phyloP scores from a whole-genome alignment of 495 filamentous ascomycete genomes.

The Xanthoparmelia taractica region DNA sequence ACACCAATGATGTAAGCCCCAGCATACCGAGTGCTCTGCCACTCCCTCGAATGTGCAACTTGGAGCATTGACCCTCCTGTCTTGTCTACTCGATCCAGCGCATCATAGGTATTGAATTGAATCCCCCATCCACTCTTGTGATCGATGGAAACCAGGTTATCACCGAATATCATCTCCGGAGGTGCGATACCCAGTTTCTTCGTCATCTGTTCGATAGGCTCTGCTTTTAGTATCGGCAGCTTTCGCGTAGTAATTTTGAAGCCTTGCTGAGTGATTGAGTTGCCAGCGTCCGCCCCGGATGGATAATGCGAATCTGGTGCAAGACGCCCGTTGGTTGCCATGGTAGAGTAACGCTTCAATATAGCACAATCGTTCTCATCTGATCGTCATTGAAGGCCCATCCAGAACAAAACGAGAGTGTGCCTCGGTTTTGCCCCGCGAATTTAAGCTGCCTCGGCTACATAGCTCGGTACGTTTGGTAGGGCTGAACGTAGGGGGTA shows the following conservation, averaged over 20 bases:
- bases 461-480: no score
- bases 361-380: background rate
- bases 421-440: background rate
- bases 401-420: background rate
- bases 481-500: no score
- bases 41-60: slow-evolving; percentile 85
- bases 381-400: background rate
- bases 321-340: slow-evolving; percentile 14
- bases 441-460: no score
- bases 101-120: slow-evolving; percentile 75
- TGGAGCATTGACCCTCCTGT: slow-evolving; percentile 82
- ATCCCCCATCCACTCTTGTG: slow-evolving; percentile 70
- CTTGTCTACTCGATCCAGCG: slow-evolving; percentile 86
- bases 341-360: background rate
- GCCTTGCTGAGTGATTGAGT: slow-evolving; percentile 43
- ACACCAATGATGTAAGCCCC: slow-evolving; percentile 12
- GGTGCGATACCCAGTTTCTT: slow-evolving; percentile 70
- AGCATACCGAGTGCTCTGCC: slow-evolving; percentile 67
- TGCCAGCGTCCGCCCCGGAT: slow-evolving; percentile 20
- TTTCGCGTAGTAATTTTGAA: slow-evolving; percentile 74
- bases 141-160: slow-evolving; percentile 71
- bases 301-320: slow-evolving; percentile 11
- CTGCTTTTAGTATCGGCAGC: slow-evolving; percentile 84
- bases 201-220: slow-evolving; percentile 81
- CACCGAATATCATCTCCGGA: slow-evolving; percentile 98